These are phyloP conservation scores for Hermanozyma aechmeae DNA, from an alignment of 805 yeast genomes.

Conservation along the genomic window DNA sequence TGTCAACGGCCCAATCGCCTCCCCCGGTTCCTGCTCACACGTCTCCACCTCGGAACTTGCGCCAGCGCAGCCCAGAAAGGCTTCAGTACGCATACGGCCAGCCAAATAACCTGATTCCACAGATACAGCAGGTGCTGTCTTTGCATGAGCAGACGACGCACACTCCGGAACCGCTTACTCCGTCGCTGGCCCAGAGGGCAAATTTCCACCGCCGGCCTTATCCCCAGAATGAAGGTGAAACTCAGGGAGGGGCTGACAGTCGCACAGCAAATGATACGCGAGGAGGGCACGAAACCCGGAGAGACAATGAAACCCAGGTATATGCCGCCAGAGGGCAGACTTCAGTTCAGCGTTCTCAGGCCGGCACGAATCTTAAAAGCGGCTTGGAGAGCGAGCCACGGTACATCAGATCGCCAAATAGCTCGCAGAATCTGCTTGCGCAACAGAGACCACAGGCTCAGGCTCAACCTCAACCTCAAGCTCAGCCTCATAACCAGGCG, in stretches of 20 bases:
- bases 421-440: conserved; percentile 17
- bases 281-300: neutral
- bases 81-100: neutral
- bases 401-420: conserved; percentile 23
- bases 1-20: conserved; percentile 3
- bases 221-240: too few relatives aligned
- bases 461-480: conserved; percentile 1
- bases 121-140: conserved; percentile 9
- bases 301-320: conserved; percentile 1
- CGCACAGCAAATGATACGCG: conserved; percentile 1
- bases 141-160: conserved; percentile 5
- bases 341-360: neutral
- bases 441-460: neutral
- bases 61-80: neutral
- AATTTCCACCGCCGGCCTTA: neutral
- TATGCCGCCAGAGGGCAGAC: neutral
- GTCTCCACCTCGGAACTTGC: too few relatives aligned
- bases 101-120: conserved; percentile 7
- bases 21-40: conserved; percentile 5
- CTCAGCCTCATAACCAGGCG: conserved; percentile 3
- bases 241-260: conserved; percentile 1
- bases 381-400: conserved; percentile 13
- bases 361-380: conserved; percentile 2
- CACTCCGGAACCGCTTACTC: conserved; percentile 6
- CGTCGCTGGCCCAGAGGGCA: conserved; percentile 6